phyloP scores from a whole-genome alignment of 345 rosid species.

The Dimocarpus longan region DNA sequence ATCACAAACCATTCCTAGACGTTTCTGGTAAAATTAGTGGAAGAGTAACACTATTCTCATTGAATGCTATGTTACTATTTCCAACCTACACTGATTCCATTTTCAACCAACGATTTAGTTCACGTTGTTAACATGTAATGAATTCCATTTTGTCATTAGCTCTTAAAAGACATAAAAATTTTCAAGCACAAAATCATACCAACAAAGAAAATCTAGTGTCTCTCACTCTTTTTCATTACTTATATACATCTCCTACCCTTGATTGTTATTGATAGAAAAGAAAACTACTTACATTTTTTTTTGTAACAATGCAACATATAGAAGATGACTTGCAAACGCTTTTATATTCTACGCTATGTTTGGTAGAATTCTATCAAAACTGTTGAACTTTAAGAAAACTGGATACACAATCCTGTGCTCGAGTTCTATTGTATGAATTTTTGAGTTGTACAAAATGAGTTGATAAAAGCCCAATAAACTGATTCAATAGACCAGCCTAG shows the following conservation, averaged over 20 bases:
- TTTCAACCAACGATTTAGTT: constrained; percentile 15
- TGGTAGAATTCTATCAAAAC: neutral
- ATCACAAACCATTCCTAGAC: constrained; percentile 63
- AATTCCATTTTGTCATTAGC: constrained; percentile 19
- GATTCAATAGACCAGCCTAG: too few species aligned
- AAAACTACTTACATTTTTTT: neutral
- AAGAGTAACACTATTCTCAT: constrained; percentile 28
- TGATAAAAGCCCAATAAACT: too few species aligned
- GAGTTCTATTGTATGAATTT: too few species aligned
- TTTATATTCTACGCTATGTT: neutral
- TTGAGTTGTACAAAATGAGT: too few species aligned
- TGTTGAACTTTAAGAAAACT: neutral
- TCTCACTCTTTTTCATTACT: neutral
- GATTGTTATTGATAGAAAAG: neutral
- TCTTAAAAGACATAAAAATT: neutral
- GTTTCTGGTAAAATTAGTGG: constrained; percentile 48
- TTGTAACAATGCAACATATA: neutral
- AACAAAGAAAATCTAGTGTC: neutral
- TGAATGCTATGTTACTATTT: constrained; percentile 19
- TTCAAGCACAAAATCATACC: neutral
- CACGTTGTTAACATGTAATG: constrained; percentile 15
- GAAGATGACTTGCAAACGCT: neutral
- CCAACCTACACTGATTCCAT: constrained; percentile 39
- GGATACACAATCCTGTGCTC: neutral
- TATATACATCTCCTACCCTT: neutral